Evolutionary conservation across 1,139 yeast genomes (phyloP), one percentile per base, ranked within the genome.

Genomic region (Diutina catenulata): DNA sequence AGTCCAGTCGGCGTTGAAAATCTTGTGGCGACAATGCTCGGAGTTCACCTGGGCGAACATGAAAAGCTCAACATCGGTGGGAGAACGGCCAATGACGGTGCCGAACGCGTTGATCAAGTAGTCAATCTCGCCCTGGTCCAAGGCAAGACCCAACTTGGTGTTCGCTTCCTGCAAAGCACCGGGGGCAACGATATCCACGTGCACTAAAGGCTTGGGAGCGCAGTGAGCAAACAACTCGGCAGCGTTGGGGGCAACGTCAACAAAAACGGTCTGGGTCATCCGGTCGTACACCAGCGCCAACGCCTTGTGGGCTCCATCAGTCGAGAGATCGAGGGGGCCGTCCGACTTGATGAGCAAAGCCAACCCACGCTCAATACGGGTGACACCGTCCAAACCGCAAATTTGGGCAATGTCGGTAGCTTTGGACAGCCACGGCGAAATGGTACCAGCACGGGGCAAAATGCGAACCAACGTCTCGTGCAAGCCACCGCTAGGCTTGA

Each of bases 11-110:
- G 99, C 98, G 53, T 93, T 93, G 71, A 93, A 93, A 47, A 93
- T 91, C 64, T 93, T 93, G 68, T 93, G 99, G 60, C 99, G 84
- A 68, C 99, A 93, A 64, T 93, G 99, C 64, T 93, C 99, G 16
- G 97, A 87, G 64, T 93, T 93, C 49, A 93, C 98, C 63, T 93
- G 99, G 37, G 98, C 98, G 67, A 93, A 93, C 97, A 93, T 93
- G 62, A 93, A 93, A 47, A 93, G 69, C 60, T 93, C 99, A 20
- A 88, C 97, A 57, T 93, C 98, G 22, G 98, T 91, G 39, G 98
- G 98, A 56, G 88, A 86, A 59, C 98, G 76, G 38, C 84, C 80
- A 47, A 91, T 72, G 29, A 68, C 69, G 28, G 75, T 64, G 40
- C 68, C 73, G 63, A 91, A 93, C 1, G 95, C 94, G 39, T 76